Evolutionary conservation across 179 eudicot genomes (phyloP).

Genomic region (Silene vulgaris): DNA sequence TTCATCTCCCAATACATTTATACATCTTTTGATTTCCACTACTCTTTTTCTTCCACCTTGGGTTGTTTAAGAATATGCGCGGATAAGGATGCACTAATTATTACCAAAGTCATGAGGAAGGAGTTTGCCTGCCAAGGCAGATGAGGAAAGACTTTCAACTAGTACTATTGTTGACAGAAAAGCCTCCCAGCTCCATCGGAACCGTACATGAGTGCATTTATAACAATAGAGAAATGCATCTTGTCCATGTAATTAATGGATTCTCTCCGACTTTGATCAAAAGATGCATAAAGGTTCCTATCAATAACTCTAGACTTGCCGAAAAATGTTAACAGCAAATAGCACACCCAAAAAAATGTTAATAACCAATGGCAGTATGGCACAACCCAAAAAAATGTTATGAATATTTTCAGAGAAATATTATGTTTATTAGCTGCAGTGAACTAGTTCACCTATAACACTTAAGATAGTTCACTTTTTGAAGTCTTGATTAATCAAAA

Average conservation of each 20-base stretch:
- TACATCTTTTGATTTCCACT: too few species aligned
- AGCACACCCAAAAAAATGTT: not conserved
- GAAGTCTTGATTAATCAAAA: constrained; percentile 13
- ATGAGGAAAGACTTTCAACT: not conserved
- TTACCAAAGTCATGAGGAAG: not conserved
- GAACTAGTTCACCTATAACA: not conserved
- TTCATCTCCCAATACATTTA: too few species aligned
- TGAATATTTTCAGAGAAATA: not conserved
- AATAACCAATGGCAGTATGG: not conserved
- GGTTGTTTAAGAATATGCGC: too few species aligned
- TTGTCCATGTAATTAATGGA: not conserved
- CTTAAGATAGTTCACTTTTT: not conserved
- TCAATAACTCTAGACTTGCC: not conserved
- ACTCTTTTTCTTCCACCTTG: too few species aligned
- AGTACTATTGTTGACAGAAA: not conserved
- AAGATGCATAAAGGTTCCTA: not conserved
- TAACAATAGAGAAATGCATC: not conserved
- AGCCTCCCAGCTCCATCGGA: not conserved
- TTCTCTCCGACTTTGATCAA: not conserved
- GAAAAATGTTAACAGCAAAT: not conserved
- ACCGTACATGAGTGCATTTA: not conserved
- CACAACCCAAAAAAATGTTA: not conserved
- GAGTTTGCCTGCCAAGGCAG: not conserved
- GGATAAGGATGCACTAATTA: too few species aligned
- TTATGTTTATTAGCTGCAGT: not conserved